These are phyloP conservation scores for Cercophora newfieldiana DNA, from an alignment of 495 filamentous ascomycete species.

Conservation along the genomic window DNA sequence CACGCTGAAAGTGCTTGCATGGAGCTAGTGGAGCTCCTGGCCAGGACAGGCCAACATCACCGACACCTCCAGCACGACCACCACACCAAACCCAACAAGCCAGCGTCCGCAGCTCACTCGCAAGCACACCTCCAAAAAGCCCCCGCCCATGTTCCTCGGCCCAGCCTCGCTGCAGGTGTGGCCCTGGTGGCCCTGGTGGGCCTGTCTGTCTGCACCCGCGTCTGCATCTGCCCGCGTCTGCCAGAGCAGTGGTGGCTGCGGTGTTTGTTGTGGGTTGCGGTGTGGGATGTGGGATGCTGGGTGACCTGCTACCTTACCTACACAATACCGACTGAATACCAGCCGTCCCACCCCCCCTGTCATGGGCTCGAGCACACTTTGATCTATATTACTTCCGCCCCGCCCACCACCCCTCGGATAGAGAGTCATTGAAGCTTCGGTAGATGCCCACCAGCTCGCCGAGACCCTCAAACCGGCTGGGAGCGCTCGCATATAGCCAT, in stretches of 20 bases:
- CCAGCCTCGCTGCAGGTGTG: neutral
- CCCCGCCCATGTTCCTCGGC: neutral
- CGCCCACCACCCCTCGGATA: neutral
- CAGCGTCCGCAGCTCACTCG: neutral
- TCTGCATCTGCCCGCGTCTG: neutral
- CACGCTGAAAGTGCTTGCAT: conserved; percentile 8
- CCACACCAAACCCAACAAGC: neutral
- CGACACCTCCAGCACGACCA: neutral
- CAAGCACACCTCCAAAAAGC: neutral
- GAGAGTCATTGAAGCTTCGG: conserved; percentile 1
- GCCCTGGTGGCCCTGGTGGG: neutral
- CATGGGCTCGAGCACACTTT: conserved; percentile 11
- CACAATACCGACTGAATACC: no score
- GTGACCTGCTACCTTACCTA: neutral
- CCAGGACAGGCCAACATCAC: neutral
- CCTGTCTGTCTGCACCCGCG: neutral
- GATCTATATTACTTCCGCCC: conserved; percentile 9
- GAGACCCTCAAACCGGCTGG: conserved; percentile 10
- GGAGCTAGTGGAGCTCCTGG: conserved; percentile 2
- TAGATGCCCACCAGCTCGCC: conserved; percentile 7
- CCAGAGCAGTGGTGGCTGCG: neutral
- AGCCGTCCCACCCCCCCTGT: conserved; percentile 9
- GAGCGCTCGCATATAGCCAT: conserved; percentile 22
- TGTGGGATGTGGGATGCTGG: neutral
- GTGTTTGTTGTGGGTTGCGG: neutral